A percentile compares a stretch with the other conserved stretches of the same genome.
These are phyloP conservation scores for Cymbopogon flexuosus DNA, from an alignment of 202 grass and related monocot genomes.

Conservation along the genomic window DNA sequence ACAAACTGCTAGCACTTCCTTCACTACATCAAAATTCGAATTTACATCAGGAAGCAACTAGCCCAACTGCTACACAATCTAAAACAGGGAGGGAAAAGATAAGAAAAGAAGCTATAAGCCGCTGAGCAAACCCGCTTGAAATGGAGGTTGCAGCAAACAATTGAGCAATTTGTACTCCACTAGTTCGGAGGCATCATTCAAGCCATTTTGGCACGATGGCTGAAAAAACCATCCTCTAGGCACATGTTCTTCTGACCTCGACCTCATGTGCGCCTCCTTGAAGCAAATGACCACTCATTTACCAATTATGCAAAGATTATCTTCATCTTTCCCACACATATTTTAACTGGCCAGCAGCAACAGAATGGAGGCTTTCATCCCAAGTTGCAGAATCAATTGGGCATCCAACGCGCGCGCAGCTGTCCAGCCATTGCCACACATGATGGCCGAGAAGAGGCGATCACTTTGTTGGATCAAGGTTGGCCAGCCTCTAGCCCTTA, in stretches of 20 bases:
- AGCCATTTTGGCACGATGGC: not conserved
- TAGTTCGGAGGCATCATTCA: not conserved
- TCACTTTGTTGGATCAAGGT: not conserved
- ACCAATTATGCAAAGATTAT: not conserved
- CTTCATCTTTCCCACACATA: not conserved
- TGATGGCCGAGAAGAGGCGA: not conserved
- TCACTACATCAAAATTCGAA: slow-evolving; percentile 47
- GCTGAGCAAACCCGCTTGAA: not conserved
- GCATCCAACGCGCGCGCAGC: not conserved
- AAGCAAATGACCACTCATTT: not conserved
- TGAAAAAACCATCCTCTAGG: not conserved
- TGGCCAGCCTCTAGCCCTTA: slow-evolving; percentile 2
- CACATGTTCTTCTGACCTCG: not conserved
- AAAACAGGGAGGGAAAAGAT: not conserved
- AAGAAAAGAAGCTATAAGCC: slow-evolving; percentile 13
- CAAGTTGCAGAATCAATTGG: not conserved
- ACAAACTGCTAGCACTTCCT: slow-evolving; percentile 34
- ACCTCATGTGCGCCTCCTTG: not conserved
- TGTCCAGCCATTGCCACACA: not conserved
- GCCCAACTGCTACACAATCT: not conserved
- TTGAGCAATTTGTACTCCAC: slow-evolving; percentile 18
- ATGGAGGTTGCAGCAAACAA: slow-evolving; percentile 1
- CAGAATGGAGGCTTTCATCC: slow-evolving; percentile 2
- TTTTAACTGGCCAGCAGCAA: not conserved
- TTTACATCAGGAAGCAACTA: slow-evolving; percentile 47